Evolutionary conservation across 768 basidiomycete genomes (phyloP).

Genomic region (Lepiota brunneoincarnata): DNA sequence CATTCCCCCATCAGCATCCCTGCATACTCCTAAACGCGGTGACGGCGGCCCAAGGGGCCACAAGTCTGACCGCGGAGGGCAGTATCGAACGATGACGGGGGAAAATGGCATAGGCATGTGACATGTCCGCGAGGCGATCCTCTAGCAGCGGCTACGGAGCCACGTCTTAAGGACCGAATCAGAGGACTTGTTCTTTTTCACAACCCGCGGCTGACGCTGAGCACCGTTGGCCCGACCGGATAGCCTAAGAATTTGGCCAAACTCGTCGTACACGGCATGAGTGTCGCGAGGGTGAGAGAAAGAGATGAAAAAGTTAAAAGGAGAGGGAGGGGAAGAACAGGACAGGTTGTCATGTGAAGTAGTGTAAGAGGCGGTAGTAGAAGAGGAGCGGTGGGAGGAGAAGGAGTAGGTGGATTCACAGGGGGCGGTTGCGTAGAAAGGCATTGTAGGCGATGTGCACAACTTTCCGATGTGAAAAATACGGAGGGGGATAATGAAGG

Average conservation of each 20-base stretch:
- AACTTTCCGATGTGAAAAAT: not conserved
- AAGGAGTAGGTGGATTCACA: slow-evolving; percentile 1
- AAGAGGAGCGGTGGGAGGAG: slow-evolving; percentile 1
- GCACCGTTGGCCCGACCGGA: not conserved
- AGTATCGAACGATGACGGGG: too few relatives aligned
- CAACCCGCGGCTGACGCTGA: not conserved
- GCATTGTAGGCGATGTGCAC: not conserved
- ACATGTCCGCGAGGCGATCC: too few relatives aligned
- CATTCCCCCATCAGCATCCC: too few relatives aligned
- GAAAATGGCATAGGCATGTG: too few relatives aligned
- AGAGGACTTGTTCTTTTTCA: slow-evolving; percentile 5
- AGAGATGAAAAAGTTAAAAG: slow-evolving; percentile 13
- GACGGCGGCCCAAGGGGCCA: too few relatives aligned
- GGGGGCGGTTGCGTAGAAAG: slow-evolving; percentile 4
- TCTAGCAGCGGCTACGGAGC: slow-evolving; percentile 12
- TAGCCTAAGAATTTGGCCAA: slow-evolving; percentile 9
- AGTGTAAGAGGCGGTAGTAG: slow-evolving; percentile 4
- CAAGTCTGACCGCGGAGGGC: too few relatives aligned
- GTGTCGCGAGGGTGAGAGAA: slow-evolving; percentile 13
- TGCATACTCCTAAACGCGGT: too few relatives aligned
- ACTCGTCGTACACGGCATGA: slow-evolving; percentile 14
- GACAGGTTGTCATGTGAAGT: not conserved
- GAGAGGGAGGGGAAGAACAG: slow-evolving; percentile 5
- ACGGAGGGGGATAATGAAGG: not conserved
- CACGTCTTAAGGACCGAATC: slow-evolving; percentile 12